Evolutionary conservation across 2,329 filamentous ascomycete species (phyloP), one percentile per base, ranked within the genome.

Genomic region (Aspergillus aculeatus): DNA sequence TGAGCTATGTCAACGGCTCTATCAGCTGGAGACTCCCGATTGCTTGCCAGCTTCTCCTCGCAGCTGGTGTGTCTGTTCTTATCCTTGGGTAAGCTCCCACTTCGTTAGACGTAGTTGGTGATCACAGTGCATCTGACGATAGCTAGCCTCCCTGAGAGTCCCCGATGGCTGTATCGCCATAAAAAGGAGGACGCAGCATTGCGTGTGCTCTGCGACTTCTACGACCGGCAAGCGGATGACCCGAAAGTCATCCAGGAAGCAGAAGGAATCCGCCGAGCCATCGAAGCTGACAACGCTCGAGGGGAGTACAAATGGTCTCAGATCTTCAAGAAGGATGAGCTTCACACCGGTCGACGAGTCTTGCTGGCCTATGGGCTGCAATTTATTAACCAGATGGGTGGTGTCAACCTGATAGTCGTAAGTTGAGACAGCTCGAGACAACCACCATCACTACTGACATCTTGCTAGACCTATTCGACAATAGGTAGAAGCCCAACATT

Each of bases 341-440:
- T 80, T 11, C 73, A 77, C 65, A 83, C 76, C 4, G 71, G 80
- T 0, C 65, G 75, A 31, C 71, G 81, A 2, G 77, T 83, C 16
- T 63, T 82, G 2, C 72, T 84, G 4, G 81, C 80, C 0, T 82
- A 75, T 64, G 75, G 77, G n/a, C 75, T 78, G 54, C 78, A 81
- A 56, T 77, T 80, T 55, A 81, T 82, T 76, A 81, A 84, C 53
- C 82, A 84, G 59, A 73, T 80, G 52, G 74, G 75, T 4, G 80
- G 81, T 0, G 80, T 82, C 59, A 83, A 83, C 53, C 50, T 64
- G 70, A 77, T 82, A 4, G 79, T 82, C 35, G 14, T 81, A 77
- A 62, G 67, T 69, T 3, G 14, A 9, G 5, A 6, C 14, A 19
- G 16, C 38, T 50, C 23, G 16, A 24, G 11, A 6, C 10, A 19